Evolutionary conservation across 345 rosid genomes (phyloP), one percentile per base, ranked within the genome.

Genomic region (Excoecaria cochinchinensis): DNA sequence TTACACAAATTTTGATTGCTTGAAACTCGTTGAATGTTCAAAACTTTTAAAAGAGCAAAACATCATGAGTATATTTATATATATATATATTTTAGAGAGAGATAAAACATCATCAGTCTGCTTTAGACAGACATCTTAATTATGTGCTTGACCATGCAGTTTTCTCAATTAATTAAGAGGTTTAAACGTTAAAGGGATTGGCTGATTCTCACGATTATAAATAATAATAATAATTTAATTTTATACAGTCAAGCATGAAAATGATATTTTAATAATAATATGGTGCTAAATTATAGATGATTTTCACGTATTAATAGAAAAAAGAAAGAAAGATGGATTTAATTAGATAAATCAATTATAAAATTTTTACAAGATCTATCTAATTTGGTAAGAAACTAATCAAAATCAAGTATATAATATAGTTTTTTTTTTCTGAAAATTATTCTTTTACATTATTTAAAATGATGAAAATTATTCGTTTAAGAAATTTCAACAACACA

Each of bases 401-500:
- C 13, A 59, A 59, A 59, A 7, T 24, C 39, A 11, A 15, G 57
- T 53, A 6, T 5, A 58, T 58, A 58, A 8, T 24, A 24, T 58
- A 4, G 22, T 58, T 58, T 58, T 58, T 24, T 58, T 58, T 58
- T n/a, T n/a, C 1, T 52, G 8, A 52, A 52, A 52, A 0, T 52
- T 14, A 4, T 42, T 42, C 46, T 42, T 8, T 42, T 42, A 8
- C 46, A 4, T 42, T 42, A 42, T 4, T 42, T 53, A 5, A 0
- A 62, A 36, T 31, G 11, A 31, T 62, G 10, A 44, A 44, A 63
- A 63, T 9, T 38, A 38, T 4, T 17, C n/a, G 16, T 39, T 67
- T n/a, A 75, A 25, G 70, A 59, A 53, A 76, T 52, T 61, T 79
- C 75, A 61, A 86, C 81, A 2, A 82, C 87, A 68, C 88, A 86